Conservation (phyloP, 1,284 basidiomycete species). For the Leccinum insolens region DNA sequence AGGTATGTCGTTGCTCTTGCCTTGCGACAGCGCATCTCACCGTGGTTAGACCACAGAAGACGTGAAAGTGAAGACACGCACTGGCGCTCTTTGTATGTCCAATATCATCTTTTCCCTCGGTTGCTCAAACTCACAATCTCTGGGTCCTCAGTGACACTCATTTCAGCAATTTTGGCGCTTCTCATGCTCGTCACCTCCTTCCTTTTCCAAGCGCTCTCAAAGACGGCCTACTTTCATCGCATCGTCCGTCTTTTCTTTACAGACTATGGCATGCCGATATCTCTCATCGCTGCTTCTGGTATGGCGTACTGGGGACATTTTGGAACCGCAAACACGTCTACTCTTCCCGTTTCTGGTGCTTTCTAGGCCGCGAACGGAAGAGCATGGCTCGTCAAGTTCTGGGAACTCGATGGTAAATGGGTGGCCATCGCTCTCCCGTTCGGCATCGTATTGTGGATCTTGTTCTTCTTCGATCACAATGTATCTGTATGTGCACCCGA, state of each 20-base stretch:
- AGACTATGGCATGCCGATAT: constrained; percentile 67
- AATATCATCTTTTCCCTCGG: not conserved
- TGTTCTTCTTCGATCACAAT: constrained; percentile 85
- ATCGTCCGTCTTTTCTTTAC: constrained; percentile 75
- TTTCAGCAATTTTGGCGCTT: constrained; percentile 83
- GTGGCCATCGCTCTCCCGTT: constrained; percentile 83
- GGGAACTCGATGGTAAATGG: constrained; percentile 90
- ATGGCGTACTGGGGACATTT: constrained; percentile 88
- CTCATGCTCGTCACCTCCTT: constrained; percentile 77
- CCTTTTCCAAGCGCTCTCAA: constrained; percentile 70
- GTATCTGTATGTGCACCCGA: constrained; percentile 62
- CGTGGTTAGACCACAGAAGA: constrained; percentile 87
- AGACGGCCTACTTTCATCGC: constrained; percentile 69
- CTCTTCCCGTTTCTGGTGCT: constrained; percentile 68
- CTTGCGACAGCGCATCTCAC: constrained; percentile 14
- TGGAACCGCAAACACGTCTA: constrained; percentile 61
- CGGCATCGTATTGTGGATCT: constrained; percentile 69
- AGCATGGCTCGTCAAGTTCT: constrained; percentile 89
- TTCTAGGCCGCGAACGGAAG: constrained; percentile 78
- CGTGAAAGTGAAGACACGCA: constrained; percentile 96
- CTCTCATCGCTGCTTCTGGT: constrained; percentile 71
- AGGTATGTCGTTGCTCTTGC: constrained; percentile 55
- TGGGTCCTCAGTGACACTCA: constrained; percentile 75
- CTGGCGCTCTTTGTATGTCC: constrained; percentile 83
- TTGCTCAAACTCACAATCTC: constrained; percentile 2